Base-by-base conservation (phyloP, 2,329 filamentous ascomycete species). In the Fusarium kyushuense region DNA sequence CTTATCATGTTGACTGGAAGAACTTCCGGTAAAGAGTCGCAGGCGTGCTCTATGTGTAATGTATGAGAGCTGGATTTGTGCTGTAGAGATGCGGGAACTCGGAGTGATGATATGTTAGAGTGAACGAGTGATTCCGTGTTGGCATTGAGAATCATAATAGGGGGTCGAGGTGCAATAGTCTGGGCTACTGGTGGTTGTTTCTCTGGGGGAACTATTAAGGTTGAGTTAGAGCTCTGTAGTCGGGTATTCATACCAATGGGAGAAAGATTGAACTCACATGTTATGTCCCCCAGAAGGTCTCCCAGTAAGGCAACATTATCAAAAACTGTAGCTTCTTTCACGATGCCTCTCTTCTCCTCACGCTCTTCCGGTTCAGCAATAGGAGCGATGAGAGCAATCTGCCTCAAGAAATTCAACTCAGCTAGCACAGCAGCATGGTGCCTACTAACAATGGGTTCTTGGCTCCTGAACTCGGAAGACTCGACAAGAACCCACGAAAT, bases 371-470 rank as follows among this genome's bases (percentile, higher is more conserved):
- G 29, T 9, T 65, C 49, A 25, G 55, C 10, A 9, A 63, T 32
- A 7, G 67, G 64, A 5, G 69, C 58, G 23, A 70, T 32, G 5
- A 72, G 54, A 4, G 58, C 53, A 19, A 72, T 69, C 6, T 70
- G 58, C n/a, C 70, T 59, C 19, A 77, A 35, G 29, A 75, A 77
- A 30, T 66, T 74, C 58, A 77, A 35, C 54, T 77, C 75, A 0
- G 75, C 67, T 21, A 77, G 47, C 1, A 77, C 75, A 6, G 75
- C 60, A 10, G 71, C 69, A 54, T 77, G 73, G 23, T 77, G 70
- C 1, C 74, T 70, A 52, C 69, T 75, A 19, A 77, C 58, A 1
- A 75, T 56, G 3, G 73, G 65, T 23, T 76, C 74, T 9, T 76
- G 69, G 1, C 57, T 59, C 29, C 57, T 68, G 45, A 77, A 77